Conservation (phyloP, 2,329 filamentous ascomycete species). For the Rutstroemia sp. region DNA sequence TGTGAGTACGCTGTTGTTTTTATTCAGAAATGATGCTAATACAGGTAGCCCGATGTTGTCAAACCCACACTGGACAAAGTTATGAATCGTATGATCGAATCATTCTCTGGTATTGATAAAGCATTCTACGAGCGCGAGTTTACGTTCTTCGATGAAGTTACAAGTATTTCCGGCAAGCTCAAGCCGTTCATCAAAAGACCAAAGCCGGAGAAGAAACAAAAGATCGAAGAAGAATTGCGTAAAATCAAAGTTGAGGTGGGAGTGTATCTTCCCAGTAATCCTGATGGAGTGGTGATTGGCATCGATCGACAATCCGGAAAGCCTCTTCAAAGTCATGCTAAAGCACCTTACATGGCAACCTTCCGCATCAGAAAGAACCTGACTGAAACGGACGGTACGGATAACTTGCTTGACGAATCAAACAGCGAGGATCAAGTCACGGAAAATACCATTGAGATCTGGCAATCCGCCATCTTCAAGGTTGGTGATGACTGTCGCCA, state of each 20-base stretch:
- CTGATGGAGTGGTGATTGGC: constrained; percentile 92
- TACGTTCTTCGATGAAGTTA: constrained; percentile 96
- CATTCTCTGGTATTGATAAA: constrained; percentile 72
- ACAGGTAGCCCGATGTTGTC: constrained; percentile 67
- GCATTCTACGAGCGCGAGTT: constrained; percentile 94
- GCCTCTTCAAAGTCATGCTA: constrained; percentile 93
- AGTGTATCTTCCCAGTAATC: constrained; percentile 94
- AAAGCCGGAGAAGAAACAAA: constrained; percentile 97
- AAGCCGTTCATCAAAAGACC: constrained; percentile 86
- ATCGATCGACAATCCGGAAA: constrained; percentile 98
- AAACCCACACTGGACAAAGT: constrained; percentile 92
- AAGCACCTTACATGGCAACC: constrained; percentile 97
- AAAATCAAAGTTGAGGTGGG: constrained; percentile 97
- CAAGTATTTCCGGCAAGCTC: constrained; percentile 88
- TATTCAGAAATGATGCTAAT: constrained; percentile 8
- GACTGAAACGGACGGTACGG: constrained; percentile 42
- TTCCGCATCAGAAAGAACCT: constrained; percentile 89
- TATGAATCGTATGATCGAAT: constrained; percentile 72
- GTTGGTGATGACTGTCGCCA: constrained; percentile 98
- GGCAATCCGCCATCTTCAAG: constrained; percentile 99
- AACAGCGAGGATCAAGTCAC: constrained; percentile 32
- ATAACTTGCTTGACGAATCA: constrained; percentile 44
- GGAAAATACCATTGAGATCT: constrained; percentile 74
- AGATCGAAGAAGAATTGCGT: constrained; percentile 96
- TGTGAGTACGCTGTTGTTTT: constrained; percentile 39